Base-by-base conservation (phyloP, 2,329 filamentous ascomycete species). In the Moelleriella libera region DNA sequence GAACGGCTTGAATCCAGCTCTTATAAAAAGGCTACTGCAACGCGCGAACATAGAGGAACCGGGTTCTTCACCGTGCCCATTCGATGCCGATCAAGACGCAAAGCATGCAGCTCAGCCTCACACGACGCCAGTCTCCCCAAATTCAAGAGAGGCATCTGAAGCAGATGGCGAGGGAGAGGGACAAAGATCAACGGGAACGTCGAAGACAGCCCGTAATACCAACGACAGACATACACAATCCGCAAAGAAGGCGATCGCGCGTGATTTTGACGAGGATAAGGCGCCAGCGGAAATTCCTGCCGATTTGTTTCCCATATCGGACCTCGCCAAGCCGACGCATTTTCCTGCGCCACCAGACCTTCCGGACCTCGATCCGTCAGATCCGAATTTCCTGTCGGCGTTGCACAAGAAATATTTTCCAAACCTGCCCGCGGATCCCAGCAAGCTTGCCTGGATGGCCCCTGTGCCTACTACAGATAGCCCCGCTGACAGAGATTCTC, bases 341-440 rank as follows among this genome's bases (percentile, higher is more conserved):
- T 87, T 82, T 63, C 82, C 81, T 8, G 64, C 63, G n/a, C 68
- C 64, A 2, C 70, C 63, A 8, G 60, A 58, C 41, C 63, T 74
- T 5, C 84, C 85, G 9, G 82, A 88, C 50, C 82, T 97, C 52
- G 87, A 97, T 61, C 88, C 89, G 0, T 71, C 78, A 39, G 86
- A 89, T 50, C 83, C 86, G 0, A 74, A 87, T 58, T 97, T 97
- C 68, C 80, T 97, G 49, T 67, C 78, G 44, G 83, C 86, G 48
- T 78, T 98, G 5, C 89, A 95, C 70, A 68, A 80, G 28, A 95
- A 96, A 64, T 98, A 95, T 74, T 98, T 96, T 65, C 89, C 92
- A 10, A 78, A 81, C 52, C 81, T 95, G 1, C 80, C 89, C 2
- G 80, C 88, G 47, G 87, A 96, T 63, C 88, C 89, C 0, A 81